Percentiles rank a stretch among this genome's conserved stretches.
Conservation (phyloP, 2,329 filamentous ascomycete genomes). For the Xylaria sp. region DNA sequence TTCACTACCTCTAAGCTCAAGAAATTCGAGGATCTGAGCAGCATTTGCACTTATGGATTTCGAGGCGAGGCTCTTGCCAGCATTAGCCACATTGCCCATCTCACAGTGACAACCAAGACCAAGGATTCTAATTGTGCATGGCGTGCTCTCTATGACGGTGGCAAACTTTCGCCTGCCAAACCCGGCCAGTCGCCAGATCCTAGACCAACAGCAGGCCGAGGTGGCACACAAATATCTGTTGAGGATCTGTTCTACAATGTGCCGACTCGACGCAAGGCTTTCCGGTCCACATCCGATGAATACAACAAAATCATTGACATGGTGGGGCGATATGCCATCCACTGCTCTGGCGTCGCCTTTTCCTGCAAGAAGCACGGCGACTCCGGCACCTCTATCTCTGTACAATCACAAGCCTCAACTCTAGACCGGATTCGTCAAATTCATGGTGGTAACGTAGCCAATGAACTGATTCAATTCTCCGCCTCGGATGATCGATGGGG, state of each 20-base stretch:
- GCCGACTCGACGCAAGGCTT: constrained; percentile 85
- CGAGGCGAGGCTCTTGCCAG: constrained; percentile 95
- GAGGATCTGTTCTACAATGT: constrained; percentile 98
- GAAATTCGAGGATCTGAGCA: constrained; percentile 88
- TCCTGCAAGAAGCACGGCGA: constrained; percentile 98
- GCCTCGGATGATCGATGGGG: constrained; percentile 80
- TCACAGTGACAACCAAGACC: constrained; percentile 94
- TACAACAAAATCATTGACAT: constrained; percentile 98
- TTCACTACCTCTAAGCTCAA: constrained; percentile 98
- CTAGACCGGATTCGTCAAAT: constrained; percentile 91
- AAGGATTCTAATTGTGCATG: constrained; percentile 88
- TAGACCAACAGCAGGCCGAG: constrained; percentile 85
- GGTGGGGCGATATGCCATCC: constrained; percentile 91
- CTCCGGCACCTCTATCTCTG: constrained; percentile 81
- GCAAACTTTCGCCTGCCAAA: constrained; percentile 82
- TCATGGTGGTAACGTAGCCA: constrained; percentile 84
- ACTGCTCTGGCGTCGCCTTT: constrained; percentile 91
- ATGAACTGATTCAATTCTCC: constrained; percentile 83
- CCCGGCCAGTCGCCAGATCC: constrained; percentile 88
- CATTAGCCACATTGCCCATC: constrained; percentile 97
- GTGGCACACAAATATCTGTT: constrained; percentile 93
- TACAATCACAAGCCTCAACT: constrained; percentile 76
- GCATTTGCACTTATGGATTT: constrained; percentile 97
- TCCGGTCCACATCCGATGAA: constrained; percentile 91
- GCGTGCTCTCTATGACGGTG: constrained; percentile 87